Conservation (phyloP, 352 stramenopile species). For the Aphanomyces invadans region DNA sequence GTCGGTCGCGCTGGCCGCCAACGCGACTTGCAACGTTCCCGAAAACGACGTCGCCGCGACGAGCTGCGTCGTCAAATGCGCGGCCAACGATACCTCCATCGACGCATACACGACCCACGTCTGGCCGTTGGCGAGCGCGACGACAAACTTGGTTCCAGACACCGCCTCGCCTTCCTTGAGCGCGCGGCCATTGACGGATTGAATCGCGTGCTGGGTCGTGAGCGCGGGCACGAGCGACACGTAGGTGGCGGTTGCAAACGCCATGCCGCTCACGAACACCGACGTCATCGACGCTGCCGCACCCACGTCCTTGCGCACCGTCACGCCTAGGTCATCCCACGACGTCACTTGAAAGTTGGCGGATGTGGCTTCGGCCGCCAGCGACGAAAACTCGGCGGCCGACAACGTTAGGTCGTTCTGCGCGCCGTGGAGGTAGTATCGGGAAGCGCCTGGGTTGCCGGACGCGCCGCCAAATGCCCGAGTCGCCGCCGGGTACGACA, state of each 20-base stretch:
- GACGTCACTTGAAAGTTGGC: slow-evolving; percentile 40
- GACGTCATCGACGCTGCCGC: slow-evolving; percentile 34
- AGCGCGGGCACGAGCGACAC: slow-evolving; percentile 44
- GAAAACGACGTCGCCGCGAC: background rate
- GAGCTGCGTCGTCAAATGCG: background rate
- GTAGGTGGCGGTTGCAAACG: slow-evolving; percentile 57
- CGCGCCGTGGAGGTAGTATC: slow-evolving; percentile 26
- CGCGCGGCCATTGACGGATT: slow-evolving; percentile 39
- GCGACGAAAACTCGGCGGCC: slow-evolving; percentile 40
- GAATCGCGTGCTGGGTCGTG: slow-evolving; percentile 42
- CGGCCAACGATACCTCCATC: background rate
- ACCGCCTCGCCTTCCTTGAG: slow-evolving; percentile 30
- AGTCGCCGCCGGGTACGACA: slow-evolving; percentile 48
- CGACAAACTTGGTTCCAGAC: slow-evolving; percentile 38
- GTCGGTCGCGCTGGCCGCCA: slow-evolving; percentile 22
- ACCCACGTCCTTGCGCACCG: slow-evolving; percentile 29
- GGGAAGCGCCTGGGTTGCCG: slow-evolving; percentile 33
- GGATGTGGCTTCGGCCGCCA: slow-evolving; percentile 22
- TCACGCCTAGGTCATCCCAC: slow-evolving; percentile 63
- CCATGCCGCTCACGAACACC: slow-evolving; percentile 60
- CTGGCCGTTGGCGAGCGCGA: slow-evolving; percentile 44
- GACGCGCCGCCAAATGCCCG: slow-evolving; percentile 45
- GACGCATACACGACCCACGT: slow-evolving; percentile 52
- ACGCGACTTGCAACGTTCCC: slow-evolving; percentile 43
- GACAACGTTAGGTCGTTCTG: slow-evolving; percentile 58